Base-by-base conservation (phyloP, 129 eudicot genomes). In the Arctium lappa region DNA sequence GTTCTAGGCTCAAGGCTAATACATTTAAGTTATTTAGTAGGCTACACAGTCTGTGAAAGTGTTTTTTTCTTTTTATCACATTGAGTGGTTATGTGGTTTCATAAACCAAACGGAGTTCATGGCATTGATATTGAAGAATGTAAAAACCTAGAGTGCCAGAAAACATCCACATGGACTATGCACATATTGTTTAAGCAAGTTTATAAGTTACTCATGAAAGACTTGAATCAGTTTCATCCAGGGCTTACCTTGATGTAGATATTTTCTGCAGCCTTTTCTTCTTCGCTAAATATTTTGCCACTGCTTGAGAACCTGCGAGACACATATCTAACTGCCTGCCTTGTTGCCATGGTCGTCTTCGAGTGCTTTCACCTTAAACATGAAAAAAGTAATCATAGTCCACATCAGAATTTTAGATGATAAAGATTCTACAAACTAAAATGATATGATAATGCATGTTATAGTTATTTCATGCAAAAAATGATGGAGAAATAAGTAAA, bases 231-330 rank as follows among this genome's bases (percentile, higher is more conserved):
- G 8, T 38, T 42, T 22, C 6, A 66, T 39, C 46, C 79, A 84
- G 74, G 32, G 22, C 34, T 70, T 85, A 95, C 97, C 95, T 93
- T 93, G 80, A 95, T 93, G 85, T 88, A 93, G 82, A 95, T 78
- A 85, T 93, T 95, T 86, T 95, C 99, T 65, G 98, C 98, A 86
- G 99, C 99, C 83, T 90, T 93, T 89, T 95, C 99, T 84, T 95
- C 99, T 95, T 95, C 97, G 11, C 92, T 77, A 22, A 95, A 82
- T 34, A 95, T 78, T 84, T 89, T 93, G 79, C 97, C 98, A 76
- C 92, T 40, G 79, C 94, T 90, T 38, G 97, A 93, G 76, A 95
- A 72, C 91, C 97, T 90, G 31, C 95, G 93, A 37, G 93, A 82
- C 11, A 95, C 72, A 72, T 86, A 84, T 81, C 95, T 89, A 37